Percentiles rank a stretch among this genome's conserved stretches.
These are phyloP conservation scores for Sporothrix inflata DNA, from an alignment of 2,329 filamentous ascomycete genomes.

Conservation along the genomic window DNA sequence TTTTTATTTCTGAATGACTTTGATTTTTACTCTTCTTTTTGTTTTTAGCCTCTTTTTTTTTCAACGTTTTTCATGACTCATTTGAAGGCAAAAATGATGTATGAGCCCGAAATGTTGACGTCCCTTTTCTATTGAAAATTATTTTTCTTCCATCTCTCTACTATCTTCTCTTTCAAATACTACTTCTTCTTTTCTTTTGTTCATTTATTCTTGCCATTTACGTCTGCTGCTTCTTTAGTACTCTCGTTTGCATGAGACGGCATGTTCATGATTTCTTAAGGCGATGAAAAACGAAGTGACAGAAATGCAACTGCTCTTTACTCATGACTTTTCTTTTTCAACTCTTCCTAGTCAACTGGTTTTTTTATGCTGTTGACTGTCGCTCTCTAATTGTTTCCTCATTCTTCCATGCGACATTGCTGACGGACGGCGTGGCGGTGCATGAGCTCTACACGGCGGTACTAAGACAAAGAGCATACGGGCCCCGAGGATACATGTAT, in stretches of 20 bases:
- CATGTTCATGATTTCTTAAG: not conserved
- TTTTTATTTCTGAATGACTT: slow-evolving; percentile 7
- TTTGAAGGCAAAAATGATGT: slow-evolving; percentile 15
- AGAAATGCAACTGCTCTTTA: not conserved
- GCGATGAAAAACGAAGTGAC: not conserved
- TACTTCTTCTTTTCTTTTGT: not conserved
- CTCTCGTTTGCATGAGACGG: not conserved
- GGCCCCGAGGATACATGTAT: not conserved
- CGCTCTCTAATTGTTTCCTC: not conserved
- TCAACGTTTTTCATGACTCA: slow-evolving; percentile 1
- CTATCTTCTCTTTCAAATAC: not conserved
- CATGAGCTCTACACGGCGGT: not conserved
- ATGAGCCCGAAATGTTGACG: slow-evolving; percentile 16
- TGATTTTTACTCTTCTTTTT: slow-evolving; percentile 19
- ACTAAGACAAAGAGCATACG: not conserved
- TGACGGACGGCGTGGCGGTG: not conserved
- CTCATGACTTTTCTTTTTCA: not conserved
- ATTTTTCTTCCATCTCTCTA: not conserved
- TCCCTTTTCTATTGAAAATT: slow-evolving; percentile 2
- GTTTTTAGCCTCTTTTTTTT: not conserved
- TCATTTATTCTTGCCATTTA: not conserved
- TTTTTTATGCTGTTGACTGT: no score
- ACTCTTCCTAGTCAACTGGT: no score
- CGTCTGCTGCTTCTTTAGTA: not conserved
- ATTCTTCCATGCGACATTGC: not conserved